Percentiles rank a stretch among this genome's conserved stretches.
Conservation (phyloP, 768 basidiomycete genomes). For the Pisolithus marmoratus region DNA sequence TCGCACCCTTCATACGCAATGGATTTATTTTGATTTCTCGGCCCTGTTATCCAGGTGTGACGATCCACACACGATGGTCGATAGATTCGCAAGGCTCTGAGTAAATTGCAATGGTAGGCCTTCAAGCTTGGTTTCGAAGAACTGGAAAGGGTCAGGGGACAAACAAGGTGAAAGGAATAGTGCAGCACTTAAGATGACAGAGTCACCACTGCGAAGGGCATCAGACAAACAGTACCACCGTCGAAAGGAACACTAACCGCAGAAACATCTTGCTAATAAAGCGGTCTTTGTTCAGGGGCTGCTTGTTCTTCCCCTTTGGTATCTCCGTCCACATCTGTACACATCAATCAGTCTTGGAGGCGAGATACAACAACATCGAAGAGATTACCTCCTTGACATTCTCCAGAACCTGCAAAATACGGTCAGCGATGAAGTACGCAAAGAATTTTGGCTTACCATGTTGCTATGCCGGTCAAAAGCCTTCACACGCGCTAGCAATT, state of each 20-base stretch:
- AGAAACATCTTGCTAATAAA: conserved; percentile 99
- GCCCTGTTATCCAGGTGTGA: no score
- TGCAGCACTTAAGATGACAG: conserved; percentile 88
- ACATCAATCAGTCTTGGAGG: conserved; percentile 7
- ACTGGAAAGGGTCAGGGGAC: conserved; percentile 45
- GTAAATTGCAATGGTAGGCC: not conserved
- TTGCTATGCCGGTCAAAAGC: conserved; percentile 99
- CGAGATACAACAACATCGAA: not conserved
- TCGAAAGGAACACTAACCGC: conserved; percentile 43
- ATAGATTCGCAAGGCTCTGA: no score
- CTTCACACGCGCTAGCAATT: conserved; percentile 91
- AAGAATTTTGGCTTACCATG: conserved; percentile 59
- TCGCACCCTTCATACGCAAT: no score
- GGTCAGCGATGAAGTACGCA: conserved; percentile 1
- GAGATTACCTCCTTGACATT: conserved; percentile 89
- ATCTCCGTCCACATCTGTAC: conserved; percentile 97
- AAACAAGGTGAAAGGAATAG: conserved; percentile 9
- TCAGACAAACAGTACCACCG: conserved; percentile 7
- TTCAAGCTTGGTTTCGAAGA: conserved; percentile 67
- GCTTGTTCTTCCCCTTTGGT: conserved; percentile 98
- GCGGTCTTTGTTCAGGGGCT: conserved; percentile 97
- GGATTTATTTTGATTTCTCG: no score
- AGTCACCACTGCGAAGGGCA: conserved; percentile 68
- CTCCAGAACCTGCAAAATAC: conserved; percentile 72
- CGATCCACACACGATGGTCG: no score